Base-by-base conservation (phyloP, 1,284 basidiomycete genomes). In the Austroboletus rostrupii region DNA sequence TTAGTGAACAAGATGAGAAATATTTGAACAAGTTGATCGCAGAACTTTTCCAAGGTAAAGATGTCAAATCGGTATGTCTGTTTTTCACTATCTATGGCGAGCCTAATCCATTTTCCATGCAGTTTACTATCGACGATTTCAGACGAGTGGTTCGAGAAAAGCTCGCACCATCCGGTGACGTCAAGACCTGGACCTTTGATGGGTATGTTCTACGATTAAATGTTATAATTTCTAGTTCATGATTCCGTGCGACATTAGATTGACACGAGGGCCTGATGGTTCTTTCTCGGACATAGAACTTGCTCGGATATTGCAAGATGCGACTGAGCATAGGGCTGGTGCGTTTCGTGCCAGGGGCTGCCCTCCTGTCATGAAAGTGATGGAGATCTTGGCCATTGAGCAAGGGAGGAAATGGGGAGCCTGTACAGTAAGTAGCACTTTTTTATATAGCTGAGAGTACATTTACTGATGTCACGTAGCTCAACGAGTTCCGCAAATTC, bases 271-370 rank as follows among this genome's bases (percentile, higher is more conserved):
- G 21, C 48, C 68, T 2, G 70, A 77, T 56, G 82, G 82, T n/a
- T 67, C 70, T 2, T 92, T 89, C 69, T 67, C 71, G n/a, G 87
- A 92, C 56, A 74, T 70, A 12, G 83, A 86, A 48, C 72, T 93
- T 13, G 87, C 87, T 0, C 66, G 71, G 12, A 69, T 90, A 48
- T 63, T 92, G 52, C 81, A 83, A 45, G 69, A 82, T 55, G 80
- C 87, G 5, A 91, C 85, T 0, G 80, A 80, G 45, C 72, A 72
- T 50, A 70, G 76, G 1, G 87, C 92, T 1, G 80, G 79, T 28
- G 81, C 89, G 5, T 93, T 85, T 72, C 75, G 78, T 52, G 91
- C 90, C n/a, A 76, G 85, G 13, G 83, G 87, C 20, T 83, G 79
- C 44, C 90, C 90, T 0, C 77, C 77, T 43, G 79, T 76, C 31